Evolutionary conservation across 495 filamentous ascomycete species (phyloP), one percentile per base, ranked within the genome.

Genomic region (Hamigera avellanea): DNA sequence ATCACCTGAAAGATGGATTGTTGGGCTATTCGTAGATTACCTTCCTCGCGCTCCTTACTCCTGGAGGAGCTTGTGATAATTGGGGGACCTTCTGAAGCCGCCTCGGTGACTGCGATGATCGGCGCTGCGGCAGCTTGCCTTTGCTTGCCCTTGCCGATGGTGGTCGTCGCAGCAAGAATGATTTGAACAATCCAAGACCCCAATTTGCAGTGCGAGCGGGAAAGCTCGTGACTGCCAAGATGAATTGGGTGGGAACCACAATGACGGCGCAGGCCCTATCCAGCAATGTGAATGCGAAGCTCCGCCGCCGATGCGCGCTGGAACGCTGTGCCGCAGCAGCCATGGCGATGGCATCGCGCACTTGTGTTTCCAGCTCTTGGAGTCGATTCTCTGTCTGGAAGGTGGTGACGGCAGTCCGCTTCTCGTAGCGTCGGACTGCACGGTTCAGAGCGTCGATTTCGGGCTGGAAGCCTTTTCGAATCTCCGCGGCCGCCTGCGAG

Each of bases 381-480:
- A 96, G 69, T 13, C 83, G 74, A 13, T 70, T 69, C 32, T 96
- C 86, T 8, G 77, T 89, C 43, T 88, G 78, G 36, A 78, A 67
- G 0, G 76, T 61, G 14, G 81, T 70, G 1, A 88, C 56, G 0
- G 80, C 77, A 8, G 79, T 76, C 39, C 86, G 80, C 54, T 94
- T 95, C 62, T 98, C 91, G 45, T 95, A 95, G n/a, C 86, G 76
- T 10, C 91, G 73, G 19, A 96, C 80, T 0, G 91, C 91, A 14
- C 91, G 80, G 40, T 83, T 89, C 25, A 98, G 60, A 3, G 86
- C 84, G 44, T 98, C 91, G 19, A 95, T 68, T 29, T 95, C 85
- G 1, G 86, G 78, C 27, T 86, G 81, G 14, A 91, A 54, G 10
- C 57, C 56, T 35, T 73, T 75, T 25, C 76, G 73, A 6, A 85